Evolutionary conservation across 2,329 filamentous ascomycete species (phyloP).

Genomic region (Beauveria bassiana): DNA sequence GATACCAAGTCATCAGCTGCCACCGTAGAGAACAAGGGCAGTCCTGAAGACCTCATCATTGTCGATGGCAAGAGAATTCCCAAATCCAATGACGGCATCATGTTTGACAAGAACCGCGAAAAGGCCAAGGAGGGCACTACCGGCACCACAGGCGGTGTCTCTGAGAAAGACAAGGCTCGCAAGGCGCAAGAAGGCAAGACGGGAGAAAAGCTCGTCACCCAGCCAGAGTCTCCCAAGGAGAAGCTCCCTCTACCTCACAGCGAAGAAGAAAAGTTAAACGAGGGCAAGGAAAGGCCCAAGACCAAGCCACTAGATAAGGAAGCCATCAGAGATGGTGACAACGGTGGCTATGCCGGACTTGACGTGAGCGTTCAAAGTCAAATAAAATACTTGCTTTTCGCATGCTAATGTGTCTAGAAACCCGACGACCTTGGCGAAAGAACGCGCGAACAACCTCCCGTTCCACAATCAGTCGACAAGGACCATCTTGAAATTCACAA

Average conservation of each 20-base stretch:
- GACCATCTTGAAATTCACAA: conserved; percentile 50
- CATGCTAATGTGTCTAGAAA: conserved; percentile 46
- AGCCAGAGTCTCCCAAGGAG: conserved; percentile 78
- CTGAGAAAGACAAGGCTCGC: conserved; percentile 72
- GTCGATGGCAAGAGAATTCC: conserved; percentile 55
- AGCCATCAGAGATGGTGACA: conserved; percentile 33
- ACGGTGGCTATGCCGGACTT: conserved; percentile 28
- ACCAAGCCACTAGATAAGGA: conserved; percentile 29
- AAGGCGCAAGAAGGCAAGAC: conserved; percentile 60
- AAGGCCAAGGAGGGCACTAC: conserved; percentile 78
- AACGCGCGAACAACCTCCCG: conserved; percentile 64
- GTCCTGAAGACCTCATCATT: conserved; percentile 43
- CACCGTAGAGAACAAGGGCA: conserved; percentile 35
- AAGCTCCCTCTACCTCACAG: conserved; percentile 73
- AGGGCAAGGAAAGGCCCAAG: conserved; percentile 31
- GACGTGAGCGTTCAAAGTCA: conserved; percentile 23
- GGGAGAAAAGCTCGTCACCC: conserved; percentile 61
- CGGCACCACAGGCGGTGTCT: conserved; percentile 83
- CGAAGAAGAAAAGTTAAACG: conserved; percentile 62
- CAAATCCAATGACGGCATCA: conserved; percentile 69
- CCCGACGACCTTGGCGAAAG: conserved; percentile 73
- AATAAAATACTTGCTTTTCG: no score
- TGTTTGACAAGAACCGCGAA: conserved; percentile 76
- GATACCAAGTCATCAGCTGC: conserved; percentile 17
- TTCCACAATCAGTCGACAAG: conserved; percentile 58